Evolutionary conservation across 2,329 filamentous ascomycete genomes (phyloP), one percentile per base, ranked within the genome.

Genomic region (Coniella vitis): DNA sequence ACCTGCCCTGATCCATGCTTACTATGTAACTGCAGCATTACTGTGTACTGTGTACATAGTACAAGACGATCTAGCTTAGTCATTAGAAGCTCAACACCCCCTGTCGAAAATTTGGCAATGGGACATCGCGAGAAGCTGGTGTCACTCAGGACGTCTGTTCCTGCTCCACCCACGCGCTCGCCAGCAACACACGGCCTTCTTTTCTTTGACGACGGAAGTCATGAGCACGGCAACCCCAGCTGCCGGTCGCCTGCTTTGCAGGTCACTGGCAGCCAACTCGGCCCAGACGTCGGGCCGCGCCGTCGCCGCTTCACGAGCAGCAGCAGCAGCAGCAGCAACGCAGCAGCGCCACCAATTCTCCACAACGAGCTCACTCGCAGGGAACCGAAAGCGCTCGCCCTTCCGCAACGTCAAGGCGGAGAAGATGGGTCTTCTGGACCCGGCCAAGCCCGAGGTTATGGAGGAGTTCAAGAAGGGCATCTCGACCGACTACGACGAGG

Each of bases 401-500:
- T 79, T 79, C 61, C 72, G 68, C 58, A 81, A 69, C 61, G 65
- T 80, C 57, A 70, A 65, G 51, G 76, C 75, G 19, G 66, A 69
- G 47, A 65, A 78, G 57, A 66, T 80, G 65, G 76, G 76, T 1
- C 63, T 80, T 36, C 65, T 67, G 46, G 36, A 50, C 38, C 44
- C 44, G 17, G 44, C 29, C 21, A 22, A 21, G 35, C 68, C 71
- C 31, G 61, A 69, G 32, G 65, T 67, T 47, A 58, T 79, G 54
- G 61, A 69, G 19, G 58, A 70, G 56, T 78, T 69, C 58, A 65
- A 68, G 48, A 61, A 69, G 53, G 61, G 76, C 37, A 63, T 68
- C 38, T 83, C 82, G 60, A 75, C 81, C 54, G 72, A 78, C 13
- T 93, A 90, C 69, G 81, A 80, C 13, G 68, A 75, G 36, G 75